Evolutionary conservation across 345 rosid species (phyloP), one percentile per base, ranked within the genome.

Genomic region (Punica granatum): DNA sequence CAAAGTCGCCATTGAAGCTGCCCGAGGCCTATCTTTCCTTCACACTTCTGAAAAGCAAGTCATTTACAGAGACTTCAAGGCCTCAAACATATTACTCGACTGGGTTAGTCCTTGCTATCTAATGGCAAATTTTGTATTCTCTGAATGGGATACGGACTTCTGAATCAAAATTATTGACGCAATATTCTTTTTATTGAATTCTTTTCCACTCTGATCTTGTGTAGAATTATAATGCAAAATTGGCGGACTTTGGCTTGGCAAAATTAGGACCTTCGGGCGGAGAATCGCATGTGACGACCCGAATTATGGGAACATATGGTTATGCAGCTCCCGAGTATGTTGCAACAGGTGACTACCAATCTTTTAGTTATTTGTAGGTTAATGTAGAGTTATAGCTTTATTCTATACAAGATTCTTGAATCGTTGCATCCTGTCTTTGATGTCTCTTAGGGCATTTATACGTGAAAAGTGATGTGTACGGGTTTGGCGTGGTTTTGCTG

Each of bases 11-110:
- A 76, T 81, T 62, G 97, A 92, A 80, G 92, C 97, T 34, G 96
- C 96, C 64, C 84, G 81, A 54, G 97, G 92, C 62, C 83, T 93
- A 58, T 84, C 85, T 26, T 89, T 85, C 77, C 80, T 88, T 46
- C 98, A 93, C 72, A 64, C 83, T 48, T 87, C 84, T 19, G 87
- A 88, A 19, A 83, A 83, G 80, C 78, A 84, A 74, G 86, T 93
- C 81, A 90, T 90, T 68, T 85, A 88, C 73, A 77, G 92, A 72
- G 96, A 90, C 77, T 90, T 92, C 70, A 87, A 88, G 83, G 87
- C 98, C 48, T 84, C 96, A 3, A 90, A 87, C 73, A 86, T 93
- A 63, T 79, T 90, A 73, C 84, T 93, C 30, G 96, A 88, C 61
- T 74, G 60, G 86, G 98, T 93, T 68, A 77, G 89, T 79, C 32